A percentile compares a stretch with the other conserved stretches of the same genome.
Conservation (phyloP, 768 basidiomycete genomes). For the Tricholoma sp. region DNA sequence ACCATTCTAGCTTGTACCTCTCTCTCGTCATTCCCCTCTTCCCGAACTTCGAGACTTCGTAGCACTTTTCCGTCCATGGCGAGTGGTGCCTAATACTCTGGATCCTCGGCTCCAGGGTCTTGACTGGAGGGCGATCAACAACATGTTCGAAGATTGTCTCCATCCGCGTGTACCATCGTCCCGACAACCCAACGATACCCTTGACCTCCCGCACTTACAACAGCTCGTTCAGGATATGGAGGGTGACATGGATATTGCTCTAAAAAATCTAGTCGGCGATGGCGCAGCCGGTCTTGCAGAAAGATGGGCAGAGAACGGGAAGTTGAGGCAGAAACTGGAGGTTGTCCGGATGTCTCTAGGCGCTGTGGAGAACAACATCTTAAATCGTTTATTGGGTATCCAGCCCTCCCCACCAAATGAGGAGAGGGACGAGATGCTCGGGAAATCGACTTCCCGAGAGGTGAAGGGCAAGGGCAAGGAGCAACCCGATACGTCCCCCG, state of each 20-base stretch:
- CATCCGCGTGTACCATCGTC: constrained; percentile 14
- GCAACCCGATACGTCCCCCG: constrained; percentile 10
- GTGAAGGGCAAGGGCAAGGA: constrained; percentile 17
- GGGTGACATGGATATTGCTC: constrained; percentile 40
- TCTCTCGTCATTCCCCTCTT: constrained; percentile 83
- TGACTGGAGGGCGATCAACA: constrained; percentile 71
- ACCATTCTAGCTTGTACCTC: constrained; percentile 61
- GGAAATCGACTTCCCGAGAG: background rate
- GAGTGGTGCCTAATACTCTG: constrained; percentile 78
- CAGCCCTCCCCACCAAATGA: background rate
- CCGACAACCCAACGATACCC: background rate
- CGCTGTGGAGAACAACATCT: constrained; percentile 23
- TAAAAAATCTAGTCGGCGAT: constrained; percentile 65
- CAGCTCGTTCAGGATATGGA: constrained; percentile 10
- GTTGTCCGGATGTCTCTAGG: constrained; percentile 41
- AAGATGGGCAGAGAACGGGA: constrained; percentile 52
- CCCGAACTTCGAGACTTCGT: constrained; percentile 84
- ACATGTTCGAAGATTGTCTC: constrained; percentile 63
- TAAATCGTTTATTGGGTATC: constrained; percentile 28
- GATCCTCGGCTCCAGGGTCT: constrained; percentile 43
- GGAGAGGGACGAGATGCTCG: background rate
- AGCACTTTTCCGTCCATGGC: constrained; percentile 70
- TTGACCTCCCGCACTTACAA: constrained; percentile 6
- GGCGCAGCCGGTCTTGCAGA: constrained; percentile 40
- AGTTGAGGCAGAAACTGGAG: constrained; percentile 36